Percentiles rank a stretch among this genome's conserved stretches.
Conservation (phyloP, 75 land plant genomes). For the Picea glauca region DNA sequence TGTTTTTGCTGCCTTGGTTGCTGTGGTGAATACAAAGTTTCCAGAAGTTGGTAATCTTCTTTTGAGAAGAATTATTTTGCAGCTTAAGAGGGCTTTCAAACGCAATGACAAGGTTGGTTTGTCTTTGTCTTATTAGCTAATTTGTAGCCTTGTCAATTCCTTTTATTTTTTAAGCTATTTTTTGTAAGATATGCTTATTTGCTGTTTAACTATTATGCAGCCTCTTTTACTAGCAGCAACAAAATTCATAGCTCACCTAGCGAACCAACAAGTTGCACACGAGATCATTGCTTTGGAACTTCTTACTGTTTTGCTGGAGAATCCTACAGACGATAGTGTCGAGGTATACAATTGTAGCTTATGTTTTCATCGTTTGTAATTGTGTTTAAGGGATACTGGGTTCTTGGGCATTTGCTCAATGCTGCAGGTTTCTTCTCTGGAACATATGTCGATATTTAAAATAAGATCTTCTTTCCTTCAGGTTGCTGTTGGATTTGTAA, state of each 20-base stretch:
- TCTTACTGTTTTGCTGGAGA: conserved; percentile 60
- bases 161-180: not conserved
- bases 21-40: conserved; percentile 86
- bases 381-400: no score
- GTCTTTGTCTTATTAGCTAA: not conserved
- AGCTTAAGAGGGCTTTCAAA: conserved; percentile 73
- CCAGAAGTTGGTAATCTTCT: conserved; percentile 83
- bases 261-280: conserved; percentile 90
- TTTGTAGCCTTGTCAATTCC: conserved; percentile 6
- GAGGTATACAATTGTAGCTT: conserved; percentile 33
- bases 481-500: conserved; percentile 76
- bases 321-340: conserved; percentile 90
- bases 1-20: conserved; percentile 86
- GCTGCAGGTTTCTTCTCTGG: not conserved
- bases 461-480: conserved; percentile 10
- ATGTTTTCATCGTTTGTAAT: not conserved
- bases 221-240: conserved; percentile 77
- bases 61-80: conserved; percentile 76
- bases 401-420: no score
- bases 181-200: not conserved
- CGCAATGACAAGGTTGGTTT: conserved; percentile 74
- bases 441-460: not conserved
- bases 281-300: conserved; percentile 84
- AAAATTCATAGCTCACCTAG: conserved; percentile 92
- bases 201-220: conserved; percentile 21